A percentile compares a stretch with the other conserved stretches of the same genome.
These are phyloP conservation scores for Rhizopus stolonifer DNA, from an alignment of 371 early-diverging fungal genomes.

Conservation along the genomic window DNA sequence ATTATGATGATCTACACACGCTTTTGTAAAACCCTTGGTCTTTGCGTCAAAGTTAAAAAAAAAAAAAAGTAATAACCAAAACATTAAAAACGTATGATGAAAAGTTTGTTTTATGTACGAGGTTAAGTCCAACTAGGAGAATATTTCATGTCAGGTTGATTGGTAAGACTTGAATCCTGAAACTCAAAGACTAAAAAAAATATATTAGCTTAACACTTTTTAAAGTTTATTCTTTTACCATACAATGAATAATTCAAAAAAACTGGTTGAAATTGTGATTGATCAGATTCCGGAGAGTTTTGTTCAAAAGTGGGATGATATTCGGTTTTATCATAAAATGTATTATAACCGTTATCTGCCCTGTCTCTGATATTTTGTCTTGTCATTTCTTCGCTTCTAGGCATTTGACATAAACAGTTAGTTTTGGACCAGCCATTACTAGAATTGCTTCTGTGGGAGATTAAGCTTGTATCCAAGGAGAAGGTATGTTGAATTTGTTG, in stretches of 20 bases:
- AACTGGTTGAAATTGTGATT: background rate
- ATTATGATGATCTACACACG: too few relatives aligned
- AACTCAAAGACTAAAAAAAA: too few relatives aligned
- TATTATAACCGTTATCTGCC: constrained; percentile 19
- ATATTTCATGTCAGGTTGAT: too few relatives aligned
- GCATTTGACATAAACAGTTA: background rate
- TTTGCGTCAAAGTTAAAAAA: too few relatives aligned
- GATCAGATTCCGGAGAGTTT: background rate
- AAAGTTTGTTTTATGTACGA: too few relatives aligned
- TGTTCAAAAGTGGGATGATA: background rate
- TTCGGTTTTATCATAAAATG: constrained; percentile 14
- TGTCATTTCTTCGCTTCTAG: constrained; percentile 3
- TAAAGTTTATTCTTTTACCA: too few relatives aligned
- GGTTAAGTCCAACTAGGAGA: too few relatives aligned
- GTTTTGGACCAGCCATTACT: constrained; percentile 9
- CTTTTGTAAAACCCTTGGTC: too few relatives aligned
- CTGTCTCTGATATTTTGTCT: constrained; percentile 6
- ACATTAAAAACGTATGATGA: too few relatives aligned
- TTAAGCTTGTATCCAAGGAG: background rate
- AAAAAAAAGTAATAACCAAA: too few relatives aligned
- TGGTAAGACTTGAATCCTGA: too few relatives aligned
- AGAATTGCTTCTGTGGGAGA: background rate
- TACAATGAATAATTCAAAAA: constrained; percentile 1
- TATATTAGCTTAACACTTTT: too few relatives aligned
- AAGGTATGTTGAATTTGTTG: background rate